phyloP scores from a whole-genome alignment of 1,284 basidiomycete species.

The Trichosporon ovoides region DNA sequence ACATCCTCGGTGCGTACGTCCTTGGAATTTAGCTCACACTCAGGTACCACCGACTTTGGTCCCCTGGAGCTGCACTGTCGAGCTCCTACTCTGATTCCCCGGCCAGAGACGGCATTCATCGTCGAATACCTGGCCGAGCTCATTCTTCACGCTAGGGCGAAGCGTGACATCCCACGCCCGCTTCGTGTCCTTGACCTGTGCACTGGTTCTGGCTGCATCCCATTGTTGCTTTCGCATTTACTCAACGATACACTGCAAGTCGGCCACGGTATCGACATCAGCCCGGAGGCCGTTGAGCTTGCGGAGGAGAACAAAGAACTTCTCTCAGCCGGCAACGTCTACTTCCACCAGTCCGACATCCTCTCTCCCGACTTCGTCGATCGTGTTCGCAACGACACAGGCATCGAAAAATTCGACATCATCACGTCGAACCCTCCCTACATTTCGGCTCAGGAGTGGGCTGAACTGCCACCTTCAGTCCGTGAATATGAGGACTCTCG shows the following conservation, averaged over 20 bases:
- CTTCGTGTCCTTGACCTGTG: constrained; percentile 69
- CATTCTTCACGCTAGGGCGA: constrained; percentile 10
- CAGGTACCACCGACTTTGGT: constrained; percentile 83
- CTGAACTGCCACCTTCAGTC: constrained; percentile 62
- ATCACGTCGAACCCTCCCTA: constrained; percentile 90
- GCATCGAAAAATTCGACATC: constrained; percentile 56
- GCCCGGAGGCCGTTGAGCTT: constrained; percentile 61
- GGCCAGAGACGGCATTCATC: constrained; percentile 78
- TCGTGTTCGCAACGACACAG: constrained; percentile 31
- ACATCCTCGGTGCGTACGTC: constrained; percentile 64
- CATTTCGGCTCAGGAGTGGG: constrained; percentile 65
- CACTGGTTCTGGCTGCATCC: constrained; percentile 83
- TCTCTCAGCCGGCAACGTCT: constrained; percentile 7
- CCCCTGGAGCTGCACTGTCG: constrained; percentile 65
- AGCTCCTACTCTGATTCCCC: constrained; percentile 78
- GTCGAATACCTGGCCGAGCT: constrained; percentile 51
- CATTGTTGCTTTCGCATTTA: constrained; percentile 66
- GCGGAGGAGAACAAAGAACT: constrained; percentile 63
- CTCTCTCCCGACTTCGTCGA: constrained; percentile 42
- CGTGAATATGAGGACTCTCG: constrained; percentile 68
- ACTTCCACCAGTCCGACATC: constrained; percentile 51
- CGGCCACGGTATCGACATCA: constrained; percentile 68
- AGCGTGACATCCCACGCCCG: constrained; percentile 6
- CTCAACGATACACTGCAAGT: constrained; percentile 54
- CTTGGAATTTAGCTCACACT: not conserved